phyloP scores from a whole-genome alignment of 208 protist species.

The Trypanosoma melophagium region DNA sequence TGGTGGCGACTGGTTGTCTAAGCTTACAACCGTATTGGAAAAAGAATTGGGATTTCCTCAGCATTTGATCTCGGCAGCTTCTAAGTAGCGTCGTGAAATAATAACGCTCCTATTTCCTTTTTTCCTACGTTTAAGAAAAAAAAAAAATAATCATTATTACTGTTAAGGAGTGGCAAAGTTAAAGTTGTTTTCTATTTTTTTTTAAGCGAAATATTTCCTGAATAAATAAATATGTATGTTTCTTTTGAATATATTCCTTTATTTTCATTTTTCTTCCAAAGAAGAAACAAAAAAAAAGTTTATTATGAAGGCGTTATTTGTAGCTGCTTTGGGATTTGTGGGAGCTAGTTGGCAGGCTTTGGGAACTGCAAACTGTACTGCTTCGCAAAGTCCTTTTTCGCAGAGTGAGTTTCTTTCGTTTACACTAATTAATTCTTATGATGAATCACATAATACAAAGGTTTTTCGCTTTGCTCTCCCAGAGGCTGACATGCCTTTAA shows the following conservation, averaged over 20 bases:
- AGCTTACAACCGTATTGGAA: conserved; percentile 36
- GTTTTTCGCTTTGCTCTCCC: conserved; percentile 87
- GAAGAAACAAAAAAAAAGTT: neutral
- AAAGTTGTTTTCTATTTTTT: conserved; percentile 7
- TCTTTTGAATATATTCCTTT: conserved; percentile 14
- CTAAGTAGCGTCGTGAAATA: conserved; percentile 1
- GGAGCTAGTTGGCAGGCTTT: conserved; percentile 62
- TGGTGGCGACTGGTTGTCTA: conserved; percentile 41
- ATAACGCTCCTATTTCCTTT: neutral
- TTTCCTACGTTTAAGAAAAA: neutral
- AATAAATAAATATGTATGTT: conserved; percentile 8
- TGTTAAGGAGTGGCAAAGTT: neutral
- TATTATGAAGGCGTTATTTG: conserved; percentile 71
- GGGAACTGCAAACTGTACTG: conserved; percentile 36
- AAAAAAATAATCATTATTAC: neutral
- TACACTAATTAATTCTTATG: conserved; percentile 74
- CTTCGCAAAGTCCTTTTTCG: conserved; percentile 66
- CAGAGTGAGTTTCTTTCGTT: conserved; percentile 78
- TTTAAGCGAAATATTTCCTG: no score
- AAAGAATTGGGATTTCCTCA: conserved; percentile 42
- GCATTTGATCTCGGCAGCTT: conserved; percentile 15
- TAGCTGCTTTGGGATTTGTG: conserved; percentile 43
- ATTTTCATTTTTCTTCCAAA: neutral
- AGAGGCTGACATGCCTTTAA: conserved; percentile 77
- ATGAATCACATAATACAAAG: conserved; percentile 87